phyloP scores from a whole-genome alignment of 179 eudicot species.

The Gypsophila paniculata region DNA sequence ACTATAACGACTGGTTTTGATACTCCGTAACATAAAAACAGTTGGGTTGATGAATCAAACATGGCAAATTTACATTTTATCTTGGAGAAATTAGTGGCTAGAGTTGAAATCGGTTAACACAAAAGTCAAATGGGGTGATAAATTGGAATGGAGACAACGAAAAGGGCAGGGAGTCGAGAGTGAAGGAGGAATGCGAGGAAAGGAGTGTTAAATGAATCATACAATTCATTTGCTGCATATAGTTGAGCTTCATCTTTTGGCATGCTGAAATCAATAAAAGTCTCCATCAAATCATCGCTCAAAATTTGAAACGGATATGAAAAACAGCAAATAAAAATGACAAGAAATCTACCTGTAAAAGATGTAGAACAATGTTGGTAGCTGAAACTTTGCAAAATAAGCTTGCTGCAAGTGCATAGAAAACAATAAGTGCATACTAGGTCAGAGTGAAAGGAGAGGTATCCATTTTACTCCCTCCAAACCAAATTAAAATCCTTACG shows the following conservation, averaged over 20 bases:
- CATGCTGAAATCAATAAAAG: conserved; percentile 58
- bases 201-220: conserved; percentile 28
- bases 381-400: conserved; percentile 61
- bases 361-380: conserved; percentile 66
- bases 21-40: too few relatives aligned
- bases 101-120: background rate
- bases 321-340: background rate
- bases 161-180: too few relatives aligned
- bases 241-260: conserved; percentile 90
- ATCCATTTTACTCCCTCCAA: too few relatives aligned
- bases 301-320: conserved; percentile 8
- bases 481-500: too few relatives aligned
- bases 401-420: conserved; percentile 55
- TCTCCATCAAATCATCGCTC: background rate
- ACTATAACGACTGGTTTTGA: background rate
- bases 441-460: too few relatives aligned
- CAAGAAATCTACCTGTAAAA: conserved; percentile 64
- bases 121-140: background rate
- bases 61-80: background rate
- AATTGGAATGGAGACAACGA: too few relatives aligned
- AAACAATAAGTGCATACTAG: conserved; percentile 9
- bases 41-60: too few relatives aligned
- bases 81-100: background rate
- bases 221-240: conserved; percentile 86
- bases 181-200: background rate